phyloP scores from a whole-genome alignment of 108 stramenopile species.

The Cyclotella kingstonii region DNA sequence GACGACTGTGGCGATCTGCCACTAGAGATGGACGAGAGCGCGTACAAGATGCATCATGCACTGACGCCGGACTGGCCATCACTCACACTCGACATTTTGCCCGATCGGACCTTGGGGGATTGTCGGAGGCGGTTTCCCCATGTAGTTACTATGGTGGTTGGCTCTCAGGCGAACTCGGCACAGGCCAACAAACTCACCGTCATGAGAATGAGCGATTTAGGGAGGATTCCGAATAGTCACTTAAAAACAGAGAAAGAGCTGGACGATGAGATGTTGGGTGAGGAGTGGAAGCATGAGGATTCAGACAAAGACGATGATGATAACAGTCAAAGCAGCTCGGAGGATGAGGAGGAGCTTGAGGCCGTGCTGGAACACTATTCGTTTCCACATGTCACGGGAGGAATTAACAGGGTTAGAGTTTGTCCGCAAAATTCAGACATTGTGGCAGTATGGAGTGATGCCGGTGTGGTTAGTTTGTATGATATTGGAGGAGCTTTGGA shows the following conservation, averaged over 20 bases:
- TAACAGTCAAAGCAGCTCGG: conserved; percentile 42
- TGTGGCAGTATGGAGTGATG: conserved; percentile 94
- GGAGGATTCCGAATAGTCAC: conserved; percentile 58
- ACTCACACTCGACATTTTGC: conserved; percentile 89
- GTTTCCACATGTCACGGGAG: conserved; percentile 77
- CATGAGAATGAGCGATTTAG: conserved; percentile 85
- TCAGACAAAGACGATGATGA: conserved; percentile 50
- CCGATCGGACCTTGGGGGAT: conserved; percentile 79
- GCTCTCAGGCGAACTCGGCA: conserved; percentile 87
- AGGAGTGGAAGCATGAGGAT: conserved; percentile 77
- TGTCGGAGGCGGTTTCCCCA: conserved; percentile 87
- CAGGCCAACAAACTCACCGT: conserved; percentile 81
- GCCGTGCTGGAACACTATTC: conserved; percentile 83
- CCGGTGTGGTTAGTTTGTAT: conserved; percentile 84
- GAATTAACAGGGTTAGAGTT: conserved; percentile 92
- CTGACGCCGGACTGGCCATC: conserved; percentile 95
- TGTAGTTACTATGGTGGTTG: conserved; percentile 82
- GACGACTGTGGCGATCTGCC: conserved; percentile 29
- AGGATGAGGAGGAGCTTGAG: conserved; percentile 84
- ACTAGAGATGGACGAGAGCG: conserved; percentile 93
- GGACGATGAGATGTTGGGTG: conserved; percentile 81
- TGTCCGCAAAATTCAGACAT: conserved; percentile 90
- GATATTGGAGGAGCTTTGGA: conserved; percentile 67
- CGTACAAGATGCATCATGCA: conserved; percentile 97
- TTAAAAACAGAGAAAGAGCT: conserved; percentile 58